Evolutionary conservation across 371 early-diverging fungal species (phyloP), one percentile per base, ranked within the genome.

Genomic region (Apophysomyces ossiformis): DNA sequence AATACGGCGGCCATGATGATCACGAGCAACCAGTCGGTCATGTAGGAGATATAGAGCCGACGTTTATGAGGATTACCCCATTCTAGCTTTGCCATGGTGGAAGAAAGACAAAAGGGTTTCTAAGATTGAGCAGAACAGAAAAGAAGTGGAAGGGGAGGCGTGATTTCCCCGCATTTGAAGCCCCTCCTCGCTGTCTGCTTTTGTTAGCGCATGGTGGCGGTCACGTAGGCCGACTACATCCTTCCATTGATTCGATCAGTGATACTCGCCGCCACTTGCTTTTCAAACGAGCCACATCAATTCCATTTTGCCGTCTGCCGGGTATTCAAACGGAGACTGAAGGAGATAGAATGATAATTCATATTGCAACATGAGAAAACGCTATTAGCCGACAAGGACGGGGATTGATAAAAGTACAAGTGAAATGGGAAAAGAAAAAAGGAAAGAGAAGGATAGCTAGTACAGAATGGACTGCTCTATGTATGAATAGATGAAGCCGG

Each of bases 1-100:
- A 88, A 90, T 21, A 76, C 78, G 7, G 68, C 71, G 0, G 84
- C 77, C 83, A 92, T 87, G 13, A 86, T 64, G 1, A 87, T 43
- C 16, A 91, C 84, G 8, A 90, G 70, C 0, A 79, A 32, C 89
- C 92, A 92, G 76, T 92, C 93, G 16, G 78, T 77, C 37, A 78
- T 57, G 65, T 91, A 92, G 5, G 88, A 87, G 61, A 86, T 59
- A 2, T 79, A 44, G 50, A 90, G 74, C 7, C 77, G 71, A 37
- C 64, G 70, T 4, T 74, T 69, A 21, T 72, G 63, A 44, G 77
- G 75, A 21, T 69, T 63, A 61, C 69, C 63, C 60, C 68, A 68
- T n/a, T 72, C 66, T 37, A 43, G 35, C n/a, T 18, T 26, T 26
- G 56, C 18, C 54, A 63, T 50, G 54, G 16, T 56, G 35, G 6